Conservation (phyloP, 106 monocot species). For the Phalaenopsis equestris region DNA sequence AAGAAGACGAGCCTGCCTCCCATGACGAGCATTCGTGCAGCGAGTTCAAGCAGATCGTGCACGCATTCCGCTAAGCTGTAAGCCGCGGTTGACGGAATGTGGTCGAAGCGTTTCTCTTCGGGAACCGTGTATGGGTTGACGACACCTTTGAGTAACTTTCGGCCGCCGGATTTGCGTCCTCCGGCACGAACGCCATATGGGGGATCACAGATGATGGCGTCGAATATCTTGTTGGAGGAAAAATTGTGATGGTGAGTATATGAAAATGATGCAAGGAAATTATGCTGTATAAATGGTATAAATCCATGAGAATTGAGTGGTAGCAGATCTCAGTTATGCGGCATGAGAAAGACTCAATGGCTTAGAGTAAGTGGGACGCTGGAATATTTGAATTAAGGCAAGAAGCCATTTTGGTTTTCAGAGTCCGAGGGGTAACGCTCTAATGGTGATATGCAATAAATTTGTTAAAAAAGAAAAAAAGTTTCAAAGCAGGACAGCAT, state of each 20-base stretch:
- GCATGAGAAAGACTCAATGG: too few species aligned
- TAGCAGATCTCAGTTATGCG: too few species aligned
- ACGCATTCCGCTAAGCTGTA: slow-evolving; percentile 84
- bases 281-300: not conserved
- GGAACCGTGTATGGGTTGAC: slow-evolving; percentile 83
- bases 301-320: too few species aligned
- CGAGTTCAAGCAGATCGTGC: slow-evolving; percentile 80
- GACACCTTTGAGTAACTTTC: slow-evolving; percentile 73
- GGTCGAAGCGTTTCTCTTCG: slow-evolving; percentile 68
- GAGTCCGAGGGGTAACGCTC: too few species aligned
- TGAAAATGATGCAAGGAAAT: not conserved
- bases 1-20: slow-evolving; percentile 90
- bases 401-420: too few species aligned
- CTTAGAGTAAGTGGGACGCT: too few species aligned
- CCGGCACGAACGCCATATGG: slow-evolving; percentile 98
- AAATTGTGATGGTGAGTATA: not conserved
- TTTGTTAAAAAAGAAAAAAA: too few species aligned
- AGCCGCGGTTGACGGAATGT: slow-evolving; percentile 93
- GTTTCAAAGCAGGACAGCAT: too few species aligned
- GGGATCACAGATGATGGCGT: slow-evolving; percentile 97
- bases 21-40: slow-evolving; percentile 84
- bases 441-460: too few species aligned
- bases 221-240: slow-evolving; percentile 55
- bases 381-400: too few species aligned
- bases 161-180: slow-evolving; percentile 91